Evolutionary conservation across 2,329 filamentous ascomycete species (phyloP).

Genomic region (Coniochaeta sp.): DNA sequence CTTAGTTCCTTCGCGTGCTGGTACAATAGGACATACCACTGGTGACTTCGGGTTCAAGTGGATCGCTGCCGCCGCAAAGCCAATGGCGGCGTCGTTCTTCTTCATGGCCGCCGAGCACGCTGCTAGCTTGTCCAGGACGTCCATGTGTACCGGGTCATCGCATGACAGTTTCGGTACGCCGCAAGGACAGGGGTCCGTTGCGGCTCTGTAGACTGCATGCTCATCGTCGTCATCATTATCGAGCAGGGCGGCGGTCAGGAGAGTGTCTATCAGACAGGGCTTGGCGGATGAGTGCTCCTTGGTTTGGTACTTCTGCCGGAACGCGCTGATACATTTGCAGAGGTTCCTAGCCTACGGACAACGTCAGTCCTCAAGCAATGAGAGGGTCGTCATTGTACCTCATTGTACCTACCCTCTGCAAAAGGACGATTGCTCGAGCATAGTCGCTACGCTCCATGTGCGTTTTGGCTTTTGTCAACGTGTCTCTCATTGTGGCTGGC

Average conservation of each 20-base stretch:
- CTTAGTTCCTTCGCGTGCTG: not conserved
- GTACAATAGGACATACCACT: not conserved
- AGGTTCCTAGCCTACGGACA: not conserved
- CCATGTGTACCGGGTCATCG: not conserved
- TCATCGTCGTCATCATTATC: not conserved
- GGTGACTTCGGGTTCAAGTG: not conserved
- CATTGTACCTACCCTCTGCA: not conserved
- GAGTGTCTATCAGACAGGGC: not conserved
- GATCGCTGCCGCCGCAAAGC: not conserved
- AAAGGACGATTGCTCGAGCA: not conserved
- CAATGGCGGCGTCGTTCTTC: not conserved
- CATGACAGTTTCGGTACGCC: not conserved
- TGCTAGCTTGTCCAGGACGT: not conserved
- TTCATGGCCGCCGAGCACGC: not conserved
- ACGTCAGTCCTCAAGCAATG: not conserved
- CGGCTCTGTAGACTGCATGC: not conserved
- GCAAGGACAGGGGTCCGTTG: not conserved
- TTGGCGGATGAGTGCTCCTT: not conserved
- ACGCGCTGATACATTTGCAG: not conserved
- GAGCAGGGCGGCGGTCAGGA: not conserved
- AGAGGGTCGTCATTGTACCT: too few species aligned
- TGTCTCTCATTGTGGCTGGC: not conserved
- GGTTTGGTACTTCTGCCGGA: not conserved
- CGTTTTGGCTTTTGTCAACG: not conserved
- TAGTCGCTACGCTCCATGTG: not conserved